Evolutionary conservation across 225 moss, liverwort and hornwort species (phyloP).

Genomic region (Marchantia paleacea): DNA sequence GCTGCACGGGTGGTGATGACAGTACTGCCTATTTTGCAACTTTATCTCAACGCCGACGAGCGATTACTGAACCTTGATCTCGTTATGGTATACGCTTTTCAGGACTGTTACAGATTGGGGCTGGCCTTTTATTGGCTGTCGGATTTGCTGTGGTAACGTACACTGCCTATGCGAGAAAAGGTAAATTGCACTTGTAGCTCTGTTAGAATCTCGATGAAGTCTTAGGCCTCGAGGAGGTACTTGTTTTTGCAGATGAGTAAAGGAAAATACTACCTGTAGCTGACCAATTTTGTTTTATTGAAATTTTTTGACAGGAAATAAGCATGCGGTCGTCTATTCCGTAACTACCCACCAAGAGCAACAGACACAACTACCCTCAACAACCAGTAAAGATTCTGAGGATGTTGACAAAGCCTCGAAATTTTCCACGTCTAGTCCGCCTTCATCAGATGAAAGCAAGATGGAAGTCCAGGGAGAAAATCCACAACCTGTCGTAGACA

Average conservation of each 20-base stretch:
- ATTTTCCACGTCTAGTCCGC: constrained; percentile 39
- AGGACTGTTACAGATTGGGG: constrained; percentile 66
- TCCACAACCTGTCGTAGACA: constrained; percentile 32
- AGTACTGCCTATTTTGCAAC: not conserved
- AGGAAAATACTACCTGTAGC: not conserved
- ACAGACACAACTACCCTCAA: constrained; percentile 18
- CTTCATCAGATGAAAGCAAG: constrained; percentile 51
- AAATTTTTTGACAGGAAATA: constrained; percentile 26
- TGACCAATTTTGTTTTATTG: not conserved
- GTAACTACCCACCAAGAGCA: constrained; percentile 30
- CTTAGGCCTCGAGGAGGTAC: not conserved
- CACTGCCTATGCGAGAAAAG: constrained; percentile 66
- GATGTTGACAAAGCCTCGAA: constrained; percentile 28
- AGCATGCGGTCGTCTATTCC: constrained; percentile 29
- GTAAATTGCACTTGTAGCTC: constrained; percentile 25
- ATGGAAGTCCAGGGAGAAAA: constrained; percentile 39
- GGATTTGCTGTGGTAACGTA: constrained; percentile 67
- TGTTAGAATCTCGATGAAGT: not conserved
- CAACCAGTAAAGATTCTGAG: constrained; percentile 26
- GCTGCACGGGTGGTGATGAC: not conserved
- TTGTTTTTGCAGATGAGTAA: not conserved
- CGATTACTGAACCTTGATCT: constrained; percentile 6
- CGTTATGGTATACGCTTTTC: constrained; percentile 23
- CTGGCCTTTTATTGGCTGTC: constrained; percentile 64
- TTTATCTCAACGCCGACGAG: not conserved